phyloP scores from a whole-genome alignment of 306 rosid genomes.

The Lathyrus tuberosus region DNA sequence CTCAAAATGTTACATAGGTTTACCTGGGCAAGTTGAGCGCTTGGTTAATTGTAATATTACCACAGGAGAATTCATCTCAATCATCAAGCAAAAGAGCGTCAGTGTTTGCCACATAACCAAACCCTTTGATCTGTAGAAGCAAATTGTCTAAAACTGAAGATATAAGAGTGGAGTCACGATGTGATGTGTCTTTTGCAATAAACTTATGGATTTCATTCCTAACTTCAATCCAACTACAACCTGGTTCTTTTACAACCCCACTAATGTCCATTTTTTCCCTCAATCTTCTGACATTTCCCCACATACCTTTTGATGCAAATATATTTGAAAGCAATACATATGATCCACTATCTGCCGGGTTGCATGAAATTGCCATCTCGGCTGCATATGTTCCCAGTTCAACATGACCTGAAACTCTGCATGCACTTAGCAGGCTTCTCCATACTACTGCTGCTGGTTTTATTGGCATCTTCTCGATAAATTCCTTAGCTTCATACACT shows the following conservation, averaged over 20 bases:
- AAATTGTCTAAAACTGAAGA: conserved; percentile 52
- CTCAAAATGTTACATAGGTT: neutral
- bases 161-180: conserved; percentile 45
- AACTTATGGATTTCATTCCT: conserved; percentile 48
- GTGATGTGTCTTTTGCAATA: conserved; percentile 56
- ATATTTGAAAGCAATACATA: conserved; percentile 81
- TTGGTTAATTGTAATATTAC: neutral
- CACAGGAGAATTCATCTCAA: conserved; percentile 36
- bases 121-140: conserved; percentile 59
- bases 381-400: conserved; percentile 83
- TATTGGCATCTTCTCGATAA: conserved; percentile 72
- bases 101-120: conserved; percentile 51
- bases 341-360: conserved; percentile 80
- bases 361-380: conserved; percentile 75
- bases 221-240: conserved; percentile 66
- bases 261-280: conserved; percentile 68
- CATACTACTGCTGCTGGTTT: conserved; percentile 77
- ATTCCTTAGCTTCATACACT: conserved; percentile 67
- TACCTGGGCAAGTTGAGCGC: neutral
- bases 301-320: conserved; percentile 87
- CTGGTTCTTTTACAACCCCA: conserved; percentile 76
- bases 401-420: conserved; percentile 68
- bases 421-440: conserved; percentile 92
- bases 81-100: conserved; percentile 32
- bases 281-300: conserved; percentile 70